Conservation (phyloP, 371 early-diverging fungal species). For the Mortierella sp. region DNA sequence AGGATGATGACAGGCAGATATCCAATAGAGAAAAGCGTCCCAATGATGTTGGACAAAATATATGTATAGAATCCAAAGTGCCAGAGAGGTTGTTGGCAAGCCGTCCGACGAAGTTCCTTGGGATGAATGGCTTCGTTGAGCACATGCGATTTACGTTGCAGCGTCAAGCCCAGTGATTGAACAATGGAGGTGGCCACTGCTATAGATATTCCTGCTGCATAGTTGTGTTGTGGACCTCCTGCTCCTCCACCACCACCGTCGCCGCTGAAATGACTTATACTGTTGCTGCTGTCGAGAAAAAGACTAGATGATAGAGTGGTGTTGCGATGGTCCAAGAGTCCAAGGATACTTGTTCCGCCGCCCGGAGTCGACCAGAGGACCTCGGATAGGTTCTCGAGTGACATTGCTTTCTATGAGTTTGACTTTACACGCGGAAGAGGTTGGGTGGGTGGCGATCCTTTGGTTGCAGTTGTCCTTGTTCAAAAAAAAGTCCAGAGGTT, state of each 20-base stretch:
- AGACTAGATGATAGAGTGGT: slow-evolving; percentile 1
- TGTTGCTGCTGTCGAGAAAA: neutral
- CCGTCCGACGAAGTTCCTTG: slow-evolving; percentile 61
- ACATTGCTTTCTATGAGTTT: slow-evolving; percentile 19
- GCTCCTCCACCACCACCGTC: slow-evolving; percentile 1
- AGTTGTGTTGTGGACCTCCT: slow-evolving; percentile 29
- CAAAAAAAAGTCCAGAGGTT: no score
- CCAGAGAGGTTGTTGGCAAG: slow-evolving; percentile 62
- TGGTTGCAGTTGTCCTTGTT: no score
- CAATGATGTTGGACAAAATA: slow-evolving; percentile 73
- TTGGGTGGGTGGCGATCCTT: no score
- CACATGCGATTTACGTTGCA: slow-evolving; percentile 77
- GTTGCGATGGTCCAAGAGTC: slow-evolving; percentile 23
- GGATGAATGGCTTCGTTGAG: slow-evolving; percentile 66
- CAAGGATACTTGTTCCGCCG: slow-evolving; percentile 22
- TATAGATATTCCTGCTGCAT: slow-evolving; percentile 60
- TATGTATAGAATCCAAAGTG: slow-evolving; percentile 72
- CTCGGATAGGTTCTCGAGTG: slow-evolving; percentile 48
- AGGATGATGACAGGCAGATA: slow-evolving; percentile 86
- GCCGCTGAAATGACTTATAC: neutral
- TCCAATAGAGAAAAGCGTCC: slow-evolving; percentile 80
- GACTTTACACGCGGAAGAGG: no score
- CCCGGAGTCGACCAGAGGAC: slow-evolving; percentile 51
- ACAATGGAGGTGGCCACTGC: slow-evolving; percentile 66
- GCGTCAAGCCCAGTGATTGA: slow-evolving; percentile 80